Evolutionary conservation across 2,329 filamentous ascomycete species (phyloP).

Genomic region (Rasamsonia emersonii): DNA sequence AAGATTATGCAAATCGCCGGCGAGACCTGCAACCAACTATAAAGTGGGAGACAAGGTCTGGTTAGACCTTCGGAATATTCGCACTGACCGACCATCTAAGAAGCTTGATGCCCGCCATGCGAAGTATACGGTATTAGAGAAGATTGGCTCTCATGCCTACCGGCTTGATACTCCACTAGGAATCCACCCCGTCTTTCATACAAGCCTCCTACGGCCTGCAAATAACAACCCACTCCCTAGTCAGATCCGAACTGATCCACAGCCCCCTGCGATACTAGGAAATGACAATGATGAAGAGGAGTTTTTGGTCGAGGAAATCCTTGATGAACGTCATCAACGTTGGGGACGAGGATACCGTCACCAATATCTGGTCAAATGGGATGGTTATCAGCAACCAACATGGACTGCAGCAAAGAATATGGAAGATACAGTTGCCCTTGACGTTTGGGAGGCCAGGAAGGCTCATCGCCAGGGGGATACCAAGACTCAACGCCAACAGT

Average conservation of each 20-base stretch:
- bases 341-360: neutral
- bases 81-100: neutral
- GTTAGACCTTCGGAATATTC: conserved; percentile 1
- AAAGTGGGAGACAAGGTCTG: conserved; percentile 1
- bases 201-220: conserved; percentile 1
- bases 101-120: neutral
- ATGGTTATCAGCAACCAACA: neutral
- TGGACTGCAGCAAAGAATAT: neutral
- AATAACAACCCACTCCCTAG: conserved; percentile 3
- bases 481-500: too few relatives aligned
- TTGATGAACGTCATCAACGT: neutral
- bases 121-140: neutral
- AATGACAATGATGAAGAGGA: neutral
- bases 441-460: neutral
- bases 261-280: conserved; percentile 3
- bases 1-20: conserved; percentile 1
- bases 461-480: too few relatives aligned
- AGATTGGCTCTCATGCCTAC: neutral
- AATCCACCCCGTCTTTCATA: conserved; percentile 1
- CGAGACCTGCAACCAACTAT: neutral
- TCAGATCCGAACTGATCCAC: neutral
- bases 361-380: neutral
- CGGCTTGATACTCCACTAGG: conserved; percentile 1
- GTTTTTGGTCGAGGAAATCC: neutral
- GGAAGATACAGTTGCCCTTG: neutral